Percentiles rank a stretch among this genome's conserved stretches.
Conservation (phyloP, 1,139 yeast genomes). For the Saccharomyces hybrid region DNA sequence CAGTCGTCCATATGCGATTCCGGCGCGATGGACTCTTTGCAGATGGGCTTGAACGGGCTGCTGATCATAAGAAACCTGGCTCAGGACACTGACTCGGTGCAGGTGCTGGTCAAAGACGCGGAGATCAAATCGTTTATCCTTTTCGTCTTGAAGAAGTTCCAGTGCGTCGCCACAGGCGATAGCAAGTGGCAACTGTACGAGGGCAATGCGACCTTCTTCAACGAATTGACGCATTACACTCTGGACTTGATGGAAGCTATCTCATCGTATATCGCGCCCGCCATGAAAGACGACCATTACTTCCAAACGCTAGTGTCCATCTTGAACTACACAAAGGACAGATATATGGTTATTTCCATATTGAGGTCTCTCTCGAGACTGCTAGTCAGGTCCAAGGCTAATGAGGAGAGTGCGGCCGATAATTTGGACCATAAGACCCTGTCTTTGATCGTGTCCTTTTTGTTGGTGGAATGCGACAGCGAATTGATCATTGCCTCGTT, state of each 20-base stretch:
- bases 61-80: slow-evolving; percentile 69
- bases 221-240: slow-evolving; percentile 61
- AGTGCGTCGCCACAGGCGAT: slow-evolving; percentile 12
- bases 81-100: slow-evolving; percentile 79
- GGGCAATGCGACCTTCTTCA: slow-evolving; percentile 33
- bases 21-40: slow-evolving; percentile 16
- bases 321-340: slow-evolving; percentile 45
- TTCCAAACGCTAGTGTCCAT: slow-evolving; percentile 46
- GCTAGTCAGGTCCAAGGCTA: slow-evolving; percentile 39
- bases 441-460: slow-evolving; percentile 40
- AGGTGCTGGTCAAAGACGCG: slow-evolving; percentile 55
- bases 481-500: slow-evolving; percentile 57
- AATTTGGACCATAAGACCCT: slow-evolving; percentile 36
- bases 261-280: slow-evolving; percentile 74
- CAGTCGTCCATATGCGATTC: slow-evolving; percentile 18
- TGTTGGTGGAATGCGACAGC: slow-evolving; percentile 44
- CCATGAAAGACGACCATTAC: slow-evolving; percentile 53
- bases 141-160: slow-evolving; percentile 20
- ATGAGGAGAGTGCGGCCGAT: slow-evolving; percentile 41
- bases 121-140: slow-evolving; percentile 40
- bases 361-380: slow-evolving; percentile 48
- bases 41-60: slow-evolving; percentile 28
- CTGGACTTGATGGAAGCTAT: slow-evolving; percentile 80
- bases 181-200: slow-evolving; percentile 19
- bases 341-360: slow-evolving; percentile 45